Percentiles rank a stretch among this genome's conserved stretches.
phyloP scores from a whole-genome alignment of 2,329 filamentous ascomycete species.

The Nigrospora sphaerica region DNA sequence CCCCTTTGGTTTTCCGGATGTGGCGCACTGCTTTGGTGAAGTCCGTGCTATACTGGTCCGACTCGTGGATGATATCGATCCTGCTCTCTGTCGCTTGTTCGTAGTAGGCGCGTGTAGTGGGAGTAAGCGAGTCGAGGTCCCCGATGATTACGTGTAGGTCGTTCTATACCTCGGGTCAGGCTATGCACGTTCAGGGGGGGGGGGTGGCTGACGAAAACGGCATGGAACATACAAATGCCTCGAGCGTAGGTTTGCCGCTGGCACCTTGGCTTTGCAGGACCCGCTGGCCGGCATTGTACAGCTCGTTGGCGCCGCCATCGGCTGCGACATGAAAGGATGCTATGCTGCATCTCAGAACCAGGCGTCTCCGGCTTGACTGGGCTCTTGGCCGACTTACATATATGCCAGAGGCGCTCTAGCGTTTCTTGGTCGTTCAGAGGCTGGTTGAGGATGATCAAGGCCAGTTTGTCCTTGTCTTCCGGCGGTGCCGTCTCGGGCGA shows the following conservation, averaged over 20 bases:
- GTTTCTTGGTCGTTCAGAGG: conserved; percentile 33
- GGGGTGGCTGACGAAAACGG: background rate
- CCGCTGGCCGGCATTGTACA: conserved; percentile 36
- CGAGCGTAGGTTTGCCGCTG: no score
- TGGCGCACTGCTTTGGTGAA: conserved; percentile 71
- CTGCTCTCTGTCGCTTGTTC: conserved; percentile 34
- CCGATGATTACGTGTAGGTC: conserved; percentile 72
- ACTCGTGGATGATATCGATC: conserved; percentile 59
- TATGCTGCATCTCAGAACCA: conserved; percentile 18
- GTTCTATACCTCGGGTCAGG: conserved; percentile 34
- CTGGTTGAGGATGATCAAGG: conserved; percentile 55
- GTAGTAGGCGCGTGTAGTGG: conserved; percentile 61
- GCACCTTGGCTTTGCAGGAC: no score
- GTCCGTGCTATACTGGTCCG: conserved; percentile 85
- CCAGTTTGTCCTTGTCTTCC: conserved; percentile 24
- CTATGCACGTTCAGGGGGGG: background rate
- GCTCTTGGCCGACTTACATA: conserved; percentile 9
- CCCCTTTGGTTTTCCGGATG: conserved; percentile 5
- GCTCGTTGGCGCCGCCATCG: conserved; percentile 82
- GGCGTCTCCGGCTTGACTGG: background rate
- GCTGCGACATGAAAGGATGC: conserved; percentile 69
- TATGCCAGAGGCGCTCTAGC: conserved; percentile 18
- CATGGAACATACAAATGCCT: no score
- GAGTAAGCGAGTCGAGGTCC: conserved; percentile 77
- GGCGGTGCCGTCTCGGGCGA: conserved; percentile 9